These are phyloP conservation scores for Mikania micrantha DNA, from an alignment of 129 eudicot genomes.

Conservation along the genomic window DNA sequence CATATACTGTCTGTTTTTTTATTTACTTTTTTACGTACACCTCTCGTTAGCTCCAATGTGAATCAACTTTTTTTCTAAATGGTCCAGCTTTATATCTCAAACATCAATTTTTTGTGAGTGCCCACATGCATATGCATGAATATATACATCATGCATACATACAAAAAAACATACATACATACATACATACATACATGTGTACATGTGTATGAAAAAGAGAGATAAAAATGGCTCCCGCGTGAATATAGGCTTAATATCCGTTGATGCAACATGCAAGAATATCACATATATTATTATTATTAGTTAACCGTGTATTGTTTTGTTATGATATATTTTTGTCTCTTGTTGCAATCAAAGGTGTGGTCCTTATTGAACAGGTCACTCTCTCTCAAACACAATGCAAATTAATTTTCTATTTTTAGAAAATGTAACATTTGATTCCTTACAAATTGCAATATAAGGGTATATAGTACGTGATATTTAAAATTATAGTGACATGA, in stretches of 20 bases:
- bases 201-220: slow-evolving; percentile 1
- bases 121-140: not conserved
- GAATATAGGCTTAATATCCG: slow-evolving; percentile 26
- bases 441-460: not conserved
- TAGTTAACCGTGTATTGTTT: slow-evolving; percentile 11
- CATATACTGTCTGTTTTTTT: not conserved
- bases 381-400: not conserved
- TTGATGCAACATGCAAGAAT: slow-evolving; percentile 12
- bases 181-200: not conserved
- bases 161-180: too few species aligned
- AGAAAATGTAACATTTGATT: not conserved
- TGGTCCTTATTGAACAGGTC: not conserved
- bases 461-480: not conserved
- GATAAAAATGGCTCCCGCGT: slow-evolving; percentile 22
- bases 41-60: not conserved
- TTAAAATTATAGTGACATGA: too few species aligned
- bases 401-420: not conserved
- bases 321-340: slow-evolving; percentile 21
- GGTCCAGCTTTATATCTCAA: slow-evolving; percentile 16
- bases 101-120: slow-evolving; percentile 1
- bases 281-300: slow-evolving; percentile 8
- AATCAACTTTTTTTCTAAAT: slow-evolving; percentile 10
- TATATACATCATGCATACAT: not conserved
- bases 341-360: slow-evolving; percentile 11
- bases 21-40: not conserved